These are phyloP conservation scores for Rhizopogon hawkerae DNA, from an alignment of 1,284 basidiomycete genomes.

Conservation along the genomic window DNA sequence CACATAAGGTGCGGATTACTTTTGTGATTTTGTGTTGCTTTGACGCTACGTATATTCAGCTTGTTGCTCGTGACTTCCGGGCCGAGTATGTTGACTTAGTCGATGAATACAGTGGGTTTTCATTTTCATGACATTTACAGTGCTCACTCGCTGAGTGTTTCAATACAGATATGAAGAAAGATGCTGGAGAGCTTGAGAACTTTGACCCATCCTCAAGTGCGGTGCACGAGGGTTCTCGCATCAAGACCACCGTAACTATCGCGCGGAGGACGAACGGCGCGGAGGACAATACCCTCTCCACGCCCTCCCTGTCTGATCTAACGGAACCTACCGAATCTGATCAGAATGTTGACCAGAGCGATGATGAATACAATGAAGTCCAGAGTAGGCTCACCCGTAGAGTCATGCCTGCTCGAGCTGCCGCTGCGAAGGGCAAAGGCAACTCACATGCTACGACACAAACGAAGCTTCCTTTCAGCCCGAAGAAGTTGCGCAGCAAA, in stretches of 20 bases:
- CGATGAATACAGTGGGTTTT: slow-evolving; percentile 46
- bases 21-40: slow-evolving; percentile 9
- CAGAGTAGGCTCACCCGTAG: slow-evolving; percentile 9
- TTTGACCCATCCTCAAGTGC: slow-evolving; percentile 57
- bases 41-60: slow-evolving; percentile 26
- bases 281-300: slow-evolving; percentile 10
- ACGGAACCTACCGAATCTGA: slow-evolving; percentile 4
- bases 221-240: slow-evolving; percentile 54
- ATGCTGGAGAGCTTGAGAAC: slow-evolving; percentile 30
- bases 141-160: background rate
- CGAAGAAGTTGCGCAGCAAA: slow-evolving; percentile 42
- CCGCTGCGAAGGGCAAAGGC: slow-evolving; percentile 4
- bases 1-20: slow-evolving; percentile 43
- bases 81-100: slow-evolving; percentile 39
- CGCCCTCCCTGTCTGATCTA: slow-evolving; percentile 14
- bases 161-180: slow-evolving; percentile 36
- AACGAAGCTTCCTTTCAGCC: slow-evolving; percentile 49
- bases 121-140: background rate
- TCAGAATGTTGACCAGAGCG: slow-evolving; percentile 22
- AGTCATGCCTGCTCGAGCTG: slow-evolving; percentile 17
- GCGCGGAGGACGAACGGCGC: slow-evolving; percentile 5
- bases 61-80: slow-evolving; percentile 32
- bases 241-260: slow-evolving; percentile 29
- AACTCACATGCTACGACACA: slow-evolving; percentile 11
- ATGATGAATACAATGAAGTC: slow-evolving; percentile 20